Base-by-base conservation (phyloP, 1,284 basidiomycete genomes). In the Heterobasidion annosum region DNA sequence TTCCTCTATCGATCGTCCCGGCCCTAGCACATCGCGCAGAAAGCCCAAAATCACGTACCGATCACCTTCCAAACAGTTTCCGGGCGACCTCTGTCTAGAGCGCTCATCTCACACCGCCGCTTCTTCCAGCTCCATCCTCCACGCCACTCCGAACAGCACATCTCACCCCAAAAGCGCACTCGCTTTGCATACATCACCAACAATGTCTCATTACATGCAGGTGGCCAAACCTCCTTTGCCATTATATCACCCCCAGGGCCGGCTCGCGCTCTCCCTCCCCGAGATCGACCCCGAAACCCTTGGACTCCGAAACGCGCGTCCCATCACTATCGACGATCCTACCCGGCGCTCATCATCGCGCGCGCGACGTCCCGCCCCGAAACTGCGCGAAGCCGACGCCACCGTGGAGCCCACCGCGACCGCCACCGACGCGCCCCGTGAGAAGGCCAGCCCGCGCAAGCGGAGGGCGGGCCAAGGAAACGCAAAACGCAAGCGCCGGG, bases 231-330 rank as follows among this genome's bases (percentile, higher is more conserved):
- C 76, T 1, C 73, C 76, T n/a, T 70, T 86, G 37, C 83, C 85
- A 25, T 69, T 88, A 43, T 88, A 88, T 64, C 85, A 88, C 63
- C 85, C 85, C 25, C 70, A 81, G 25, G 84, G 83, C 1, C 68
- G 68, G 7, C 72, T 88, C 46, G 85, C 85, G 45, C 73, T 78
- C 61, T 85, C 85, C 8, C 74, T 87, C 50, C 83, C 85, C 2
- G 77, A 77, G 55, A 75, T 87, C 54, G 80, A 86, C 63, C 79
- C 83, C 19, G 69, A 71, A 32, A 61, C 67, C 15, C 76, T 81
- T 62, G 83, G 83, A 47, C 63, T 71, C 51, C 64, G 64, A 6
- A 68, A 66, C 56, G 63, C 67, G 49, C 58, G 71, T 54, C 67
- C 65, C 25, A 61, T 66, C 47, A 45, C 16, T 33, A 46, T 48